Base-by-base conservation (phyloP, 148 eudicot species). In the Oxyria digyna region DNA sequence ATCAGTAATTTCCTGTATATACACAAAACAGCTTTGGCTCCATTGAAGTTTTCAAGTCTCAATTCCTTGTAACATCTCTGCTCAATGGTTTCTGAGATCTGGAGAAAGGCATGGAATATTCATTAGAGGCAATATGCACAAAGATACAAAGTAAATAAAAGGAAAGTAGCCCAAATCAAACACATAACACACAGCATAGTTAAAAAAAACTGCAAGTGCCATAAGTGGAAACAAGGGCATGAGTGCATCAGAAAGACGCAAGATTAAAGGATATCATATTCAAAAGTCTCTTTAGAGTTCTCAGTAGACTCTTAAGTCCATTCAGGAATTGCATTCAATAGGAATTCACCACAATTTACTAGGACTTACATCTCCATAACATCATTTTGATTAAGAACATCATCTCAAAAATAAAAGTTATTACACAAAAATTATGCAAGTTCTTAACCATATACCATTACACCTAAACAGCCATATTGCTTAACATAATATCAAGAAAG, bases 51-150 rank as follows among this genome's bases (percentile, higher is more conserved):
- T 72, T 84, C 89, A 68, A 40, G 75, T 50, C 97, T 79, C 73
- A 94, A 72, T 77, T 94, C 99, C 83, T 88, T 94, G 83, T 88
- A 94, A 75, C 82, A 94, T 71, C 89, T 84, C 74, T 91, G 93
- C 81, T 94, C 99, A 75, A 94, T 97, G 42, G 84, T 82, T 54
- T 42, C 77, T 42, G 93, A 84, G 41, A 91, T 95, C 99, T 95
- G 97, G 65, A 66, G 67, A 37, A 27, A 54, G 18, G 71, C 37
- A 13, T 31, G 75, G 8, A 68, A 80, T 32, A 3, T 74, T 45
- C 45, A 42, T 67, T 20, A 63, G 67, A 37, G 14, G 70, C 3
- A 9, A 49, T 10, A 45, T 46, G 27, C 24, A 69, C 45, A 64
- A 63, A 6, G 37, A 12, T 26, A 29, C 64, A 57, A 11, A 13